A percentile compares a stretch with the other conserved stretches of the same genome.
These are phyloP conservation scores for Cucurbita moschata DNA, from an alignment of 306 rosid species.

Conservation along the genomic window DNA sequence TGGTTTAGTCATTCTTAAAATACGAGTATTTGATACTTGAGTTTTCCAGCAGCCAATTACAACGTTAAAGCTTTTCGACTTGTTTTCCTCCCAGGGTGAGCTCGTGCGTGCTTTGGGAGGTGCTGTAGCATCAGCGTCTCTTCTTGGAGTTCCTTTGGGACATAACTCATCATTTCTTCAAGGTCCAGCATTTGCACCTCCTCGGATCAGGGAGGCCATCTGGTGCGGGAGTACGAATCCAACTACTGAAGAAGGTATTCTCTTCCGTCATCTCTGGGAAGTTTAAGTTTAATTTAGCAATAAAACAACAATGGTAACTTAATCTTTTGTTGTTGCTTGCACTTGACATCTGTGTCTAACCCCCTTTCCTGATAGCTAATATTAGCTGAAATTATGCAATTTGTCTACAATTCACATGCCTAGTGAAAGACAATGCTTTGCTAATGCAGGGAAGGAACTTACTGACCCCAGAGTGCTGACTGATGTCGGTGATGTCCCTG, in stretches of 20 bases:
- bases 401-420: background rate
- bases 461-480: conserved; percentile 72
- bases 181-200: conserved; percentile 98
- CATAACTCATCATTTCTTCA: conserved; percentile 95
- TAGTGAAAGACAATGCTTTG: background rate
- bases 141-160: conserved; percentile 92
- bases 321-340: background rate
- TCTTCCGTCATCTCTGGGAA: background rate
- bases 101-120: conserved; percentile 92
- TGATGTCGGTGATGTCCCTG: conserved; percentile 93
- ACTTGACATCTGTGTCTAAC: background rate
- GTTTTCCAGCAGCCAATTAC: background rate
- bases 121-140: conserved; percentile 55
- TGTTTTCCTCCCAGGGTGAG: conserved; percentile 45
- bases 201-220: conserved; percentile 89
- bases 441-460: conserved; percentile 56
- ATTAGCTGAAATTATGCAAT: background rate
- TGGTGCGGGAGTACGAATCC: conserved; percentile 98
- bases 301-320: background rate
- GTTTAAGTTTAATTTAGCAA: background rate
- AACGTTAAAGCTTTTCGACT: background rate
- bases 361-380: background rate
- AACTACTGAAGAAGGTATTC: conserved; percentile 77
- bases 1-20: background rate
- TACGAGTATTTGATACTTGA: background rate